Percentiles rank a stretch among this genome's conserved stretches.
Conservation (phyloP, 805 yeast genomes). For the Cyberlindnera bimundalis region DNA sequence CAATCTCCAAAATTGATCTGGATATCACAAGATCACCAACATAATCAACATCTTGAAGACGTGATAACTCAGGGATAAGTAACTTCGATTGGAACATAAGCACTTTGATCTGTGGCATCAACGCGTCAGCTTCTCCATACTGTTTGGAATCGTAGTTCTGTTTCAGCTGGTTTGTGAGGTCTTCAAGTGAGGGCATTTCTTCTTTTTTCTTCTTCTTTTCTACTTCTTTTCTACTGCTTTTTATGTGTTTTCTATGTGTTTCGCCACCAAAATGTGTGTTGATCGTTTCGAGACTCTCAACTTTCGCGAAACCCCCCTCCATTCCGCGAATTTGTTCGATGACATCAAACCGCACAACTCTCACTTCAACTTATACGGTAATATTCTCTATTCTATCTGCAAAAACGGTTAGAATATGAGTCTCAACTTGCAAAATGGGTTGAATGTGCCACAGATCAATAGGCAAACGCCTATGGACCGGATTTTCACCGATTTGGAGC, state of each 20-base stretch:
- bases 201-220: conserved; percentile 2
- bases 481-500: conserved; percentile 26
- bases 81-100: conserved; percentile 75
- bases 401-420: too few species aligned
- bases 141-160: conserved; percentile 58
- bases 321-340: too few species aligned
- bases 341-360: too few species aligned
- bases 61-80: conserved; percentile 58
- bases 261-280: too few species aligned
- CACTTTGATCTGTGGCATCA: conserved; percentile 71
- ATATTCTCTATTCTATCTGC: too few species aligned
- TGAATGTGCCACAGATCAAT: conserved; percentile 31
- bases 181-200: conserved; percentile 58
- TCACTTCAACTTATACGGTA: too few species aligned
- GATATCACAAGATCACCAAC: conserved; percentile 72
- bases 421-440: conserved; percentile 16
- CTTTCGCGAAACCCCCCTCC: too few species aligned
- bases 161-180: conserved; percentile 67
- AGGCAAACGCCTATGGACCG: conserved; percentile 33
- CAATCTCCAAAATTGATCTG: conserved; percentile 81
- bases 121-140: conserved; percentile 53
- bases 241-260: not conserved
- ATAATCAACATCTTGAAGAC: conserved; percentile 36
- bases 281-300: too few species aligned
- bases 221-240: not conserved